Evolutionary conservation across 2,329 filamentous ascomycete genomes (phyloP), one percentile per base, ranked within the genome.

Genomic region (Neocatenulostroma microsporum): DNA sequence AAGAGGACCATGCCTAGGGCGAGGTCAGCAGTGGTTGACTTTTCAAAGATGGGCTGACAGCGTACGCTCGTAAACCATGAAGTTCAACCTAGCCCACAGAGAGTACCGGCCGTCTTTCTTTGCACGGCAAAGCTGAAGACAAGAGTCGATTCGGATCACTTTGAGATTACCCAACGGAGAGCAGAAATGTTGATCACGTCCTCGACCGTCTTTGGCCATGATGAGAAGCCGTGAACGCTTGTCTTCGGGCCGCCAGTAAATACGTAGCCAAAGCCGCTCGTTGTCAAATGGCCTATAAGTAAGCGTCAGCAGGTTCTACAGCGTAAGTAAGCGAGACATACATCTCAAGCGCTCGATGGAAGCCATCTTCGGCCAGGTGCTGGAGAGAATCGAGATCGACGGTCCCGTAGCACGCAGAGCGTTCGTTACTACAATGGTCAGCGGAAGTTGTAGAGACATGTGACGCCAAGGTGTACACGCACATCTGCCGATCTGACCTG

Each of bases 31-130:
- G 26, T 42, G 36, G 42, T 20, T 8, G 19, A 24, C 8, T 23
- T 11, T 13, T 12, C 20, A 21, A 18, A 5, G 15, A 5, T n/a
- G 19, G 24, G 23, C 21, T 21, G 13, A 4, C 12, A 30, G 26
- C 57, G 36, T 59, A 73, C 72, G 61, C 54, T 78, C 74, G 38
- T 74, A 70, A 4, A 67, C 58, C 5, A 61, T 59, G 52, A 78
- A 78, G 21, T 70, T 68, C 10, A 78, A 55, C 34, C 63, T 66
- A 2, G 70, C 66, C 74, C 74, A 78, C 5, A 72, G 48, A 14
- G 67, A 57, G 24, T 69, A 60, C 19, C 56, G 10, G 52, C 62
- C 66, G 5, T 58, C 53, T 3, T 53, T 54, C 26, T 62, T 58
- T 3, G 61, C 52, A 12, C 61, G 59, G 34, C 51, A 56, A 5